A percentile compares a stretch with the other conserved stretches of the same genome.
Conservation (phyloP, 2,329 filamentous ascomycete species). For the Monilinia laxa region DNA sequence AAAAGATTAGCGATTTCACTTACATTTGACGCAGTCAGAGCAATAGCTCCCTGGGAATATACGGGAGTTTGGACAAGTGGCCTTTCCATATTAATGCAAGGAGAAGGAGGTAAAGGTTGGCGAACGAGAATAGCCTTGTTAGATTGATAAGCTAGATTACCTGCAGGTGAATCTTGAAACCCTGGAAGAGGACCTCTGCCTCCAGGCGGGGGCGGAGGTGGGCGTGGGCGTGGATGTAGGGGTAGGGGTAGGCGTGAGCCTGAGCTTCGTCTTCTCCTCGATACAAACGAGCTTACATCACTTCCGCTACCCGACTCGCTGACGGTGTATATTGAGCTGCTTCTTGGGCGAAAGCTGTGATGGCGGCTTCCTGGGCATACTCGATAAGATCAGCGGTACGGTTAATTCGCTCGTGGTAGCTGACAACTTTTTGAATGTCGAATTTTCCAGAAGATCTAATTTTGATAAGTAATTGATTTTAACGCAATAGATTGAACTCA, state of each 20-base stretch:
- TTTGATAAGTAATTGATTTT: slow-evolving; percentile 6
- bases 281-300: slow-evolving; percentile 21
- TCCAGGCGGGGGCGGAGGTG: slow-evolving; percentile 3
- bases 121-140: too few species aligned
- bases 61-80: background rate
- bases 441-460: slow-evolving; percentile 30
- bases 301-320: slow-evolving; percentile 24
- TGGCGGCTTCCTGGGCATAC: slow-evolving; percentile 23
- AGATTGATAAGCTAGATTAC: too few species aligned
- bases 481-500: slow-evolving; percentile 22
- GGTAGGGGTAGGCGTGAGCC: too few species aligned
- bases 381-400: slow-evolving; percentile 30
- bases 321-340: slow-evolving; percentile 20
- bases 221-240: background rate
- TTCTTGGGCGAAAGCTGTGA: slow-evolving; percentile 9
- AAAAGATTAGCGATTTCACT: background rate
- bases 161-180: background rate
- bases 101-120: background rate
- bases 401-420: slow-evolving; percentile 30
- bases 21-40: background rate
- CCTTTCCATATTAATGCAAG: background rate
- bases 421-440: slow-evolving; percentile 32
- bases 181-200: background rate
- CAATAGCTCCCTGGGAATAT: background rate
- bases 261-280: slow-evolving; percentile 8